phyloP scores from a whole-genome alignment of 495 filamentous ascomycete genomes.

The Penicilliopsis zonata region DNA sequence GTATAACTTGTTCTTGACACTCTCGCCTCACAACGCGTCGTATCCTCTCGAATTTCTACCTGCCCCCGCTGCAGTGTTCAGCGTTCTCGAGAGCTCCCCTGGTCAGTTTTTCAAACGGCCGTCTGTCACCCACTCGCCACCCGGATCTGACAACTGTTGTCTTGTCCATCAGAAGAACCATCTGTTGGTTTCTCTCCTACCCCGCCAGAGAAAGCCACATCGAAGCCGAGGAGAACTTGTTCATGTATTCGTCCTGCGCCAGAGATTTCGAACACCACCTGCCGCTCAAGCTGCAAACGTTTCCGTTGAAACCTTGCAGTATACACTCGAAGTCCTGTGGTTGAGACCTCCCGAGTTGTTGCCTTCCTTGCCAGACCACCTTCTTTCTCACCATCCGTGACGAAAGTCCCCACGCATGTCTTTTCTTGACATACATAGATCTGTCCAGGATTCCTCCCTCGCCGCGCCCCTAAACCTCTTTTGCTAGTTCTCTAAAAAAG shows the following conservation, averaged over 20 bases:
- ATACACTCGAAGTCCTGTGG: slow-evolving; percentile 74
- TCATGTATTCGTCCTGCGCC: slow-evolving; percentile 75
- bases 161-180: slow-evolving; percentile 16
- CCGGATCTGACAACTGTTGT: slow-evolving; percentile 15
- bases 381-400: slow-evolving; percentile 38
- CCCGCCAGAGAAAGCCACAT: slow-evolving; percentile 25
- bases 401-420: slow-evolving; percentile 43
- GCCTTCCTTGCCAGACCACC: slow-evolving; percentile 14
- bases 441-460: slow-evolving; percentile 30
- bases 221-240: slow-evolving; percentile 34
- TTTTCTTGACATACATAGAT: slow-evolving; percentile 31
- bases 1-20: background rate
- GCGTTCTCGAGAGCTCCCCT: slow-evolving; percentile 4
- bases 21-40: background rate
- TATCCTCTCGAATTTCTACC: background rate
- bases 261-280: slow-evolving; percentile 69
- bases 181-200: slow-evolving; percentile 24
- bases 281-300: slow-evolving; percentile 86
- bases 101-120: slow-evolving; percentile 10
- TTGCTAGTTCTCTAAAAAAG: slow-evolving; percentile 8
- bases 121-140: slow-evolving; percentile 5
- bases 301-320: slow-evolving; percentile 84
- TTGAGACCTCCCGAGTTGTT: slow-evolving; percentile 38
- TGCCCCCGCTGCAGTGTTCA: slow-evolving; percentile 3
- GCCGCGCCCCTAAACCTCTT: slow-evolving; percentile 12